These are phyloP conservation scores for Camelina sativa DNA, from an alignment of 345 rosid species.

Conservation along the genomic window DNA sequence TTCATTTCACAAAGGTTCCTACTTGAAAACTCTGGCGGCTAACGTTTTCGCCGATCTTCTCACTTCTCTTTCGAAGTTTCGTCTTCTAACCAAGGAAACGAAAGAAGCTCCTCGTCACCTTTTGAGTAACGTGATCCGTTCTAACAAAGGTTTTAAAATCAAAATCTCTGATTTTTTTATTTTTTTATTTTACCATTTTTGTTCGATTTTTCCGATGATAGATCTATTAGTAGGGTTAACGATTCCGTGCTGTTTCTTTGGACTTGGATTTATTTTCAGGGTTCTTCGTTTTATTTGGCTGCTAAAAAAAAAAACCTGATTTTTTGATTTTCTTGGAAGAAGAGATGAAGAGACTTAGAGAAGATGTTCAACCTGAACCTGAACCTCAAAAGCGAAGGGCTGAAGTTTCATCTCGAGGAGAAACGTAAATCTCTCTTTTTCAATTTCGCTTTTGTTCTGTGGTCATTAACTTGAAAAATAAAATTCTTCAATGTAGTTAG, in stretches of 20 bases:
- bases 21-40: slow-evolving; percentile 29
- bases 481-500: slow-evolving; percentile 5
- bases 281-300: slow-evolving; percentile 51
- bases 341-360: slow-evolving; percentile 84
- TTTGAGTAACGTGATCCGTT: slow-evolving; percentile 35
- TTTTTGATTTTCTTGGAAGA: neutral
- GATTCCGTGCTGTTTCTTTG: slow-evolving; percentile 32
- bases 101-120: slow-evolving; percentile 5
- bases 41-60: slow-evolving; percentile 28
- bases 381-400: slow-evolving; percentile 59
- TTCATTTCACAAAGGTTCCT: slow-evolving; percentile 11
- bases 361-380: slow-evolving; percentile 58
- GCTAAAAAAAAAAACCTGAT: slow-evolving; percentile 38
- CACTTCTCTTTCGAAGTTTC: neutral
- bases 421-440: slow-evolving; percentile 53
- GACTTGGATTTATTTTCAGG: slow-evolving; percentile 43
- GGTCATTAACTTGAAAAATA: neutral
- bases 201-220: slow-evolving; percentile 15
- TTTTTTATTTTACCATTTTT: slow-evolving; percentile 2
- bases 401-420: slow-evolving; percentile 65
- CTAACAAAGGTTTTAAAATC: slow-evolving; percentile 26
- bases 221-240: slow-evolving; percentile 13
- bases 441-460: slow-evolving; percentile 21
- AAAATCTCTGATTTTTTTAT: slow-evolving; percentile 14
- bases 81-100: neutral